phyloP scores from a whole-genome alignment of 352 stramenopile genomes.

The Phytophthora quininea region DNA sequence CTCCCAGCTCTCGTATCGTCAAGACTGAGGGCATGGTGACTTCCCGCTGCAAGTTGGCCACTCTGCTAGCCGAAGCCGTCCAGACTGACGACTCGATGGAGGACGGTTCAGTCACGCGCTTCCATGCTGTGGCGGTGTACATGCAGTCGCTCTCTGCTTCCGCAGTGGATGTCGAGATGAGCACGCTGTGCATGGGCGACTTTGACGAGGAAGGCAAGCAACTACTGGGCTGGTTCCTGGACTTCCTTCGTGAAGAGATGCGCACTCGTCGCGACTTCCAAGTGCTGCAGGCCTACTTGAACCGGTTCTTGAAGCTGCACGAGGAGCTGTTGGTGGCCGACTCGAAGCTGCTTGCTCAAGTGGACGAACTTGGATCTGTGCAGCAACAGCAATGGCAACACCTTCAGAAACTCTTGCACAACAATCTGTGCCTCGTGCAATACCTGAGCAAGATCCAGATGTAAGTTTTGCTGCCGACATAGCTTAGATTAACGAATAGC shows the following conservation, averaged over 20 bases:
- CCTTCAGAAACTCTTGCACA: slow-evolving; percentile 80
- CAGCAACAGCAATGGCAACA: slow-evolving; percentile 85
- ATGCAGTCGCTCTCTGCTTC: slow-evolving; percentile 79
- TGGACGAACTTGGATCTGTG: slow-evolving; percentile 57
- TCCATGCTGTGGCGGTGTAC: slow-evolving; percentile 59
- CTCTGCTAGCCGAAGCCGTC: slow-evolving; percentile 50
- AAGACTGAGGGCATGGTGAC: slow-evolving; percentile 77
- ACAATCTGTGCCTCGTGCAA: slow-evolving; percentile 88
- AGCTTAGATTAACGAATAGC: neutral
- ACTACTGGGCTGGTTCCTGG: slow-evolving; percentile 66
- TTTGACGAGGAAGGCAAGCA: slow-evolving; percentile 80
- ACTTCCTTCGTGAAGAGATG: slow-evolving; percentile 73
- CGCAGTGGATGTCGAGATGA: slow-evolving; percentile 81
- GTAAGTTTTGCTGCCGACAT: slow-evolving; percentile 41
- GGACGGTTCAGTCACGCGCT: slow-evolving; percentile 32
- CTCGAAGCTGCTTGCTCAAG: slow-evolving; percentile 52
- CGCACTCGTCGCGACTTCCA: slow-evolving; percentile 72
- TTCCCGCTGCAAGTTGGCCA: slow-evolving; percentile 74
- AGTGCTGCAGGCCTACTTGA: slow-evolving; percentile 84
- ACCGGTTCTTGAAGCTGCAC: slow-evolving; percentile 88
- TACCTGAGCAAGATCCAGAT: slow-evolving; percentile 91
- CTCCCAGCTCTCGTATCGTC: slow-evolving; percentile 61
- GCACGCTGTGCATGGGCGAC: slow-evolving; percentile 83
- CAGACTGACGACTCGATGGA: slow-evolving; percentile 21
- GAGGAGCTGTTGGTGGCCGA: slow-evolving; percentile 74